Conservation (phyloP, 2,329 filamentous ascomycete genomes). For the Trichoderma koningiopsis region DNA sequence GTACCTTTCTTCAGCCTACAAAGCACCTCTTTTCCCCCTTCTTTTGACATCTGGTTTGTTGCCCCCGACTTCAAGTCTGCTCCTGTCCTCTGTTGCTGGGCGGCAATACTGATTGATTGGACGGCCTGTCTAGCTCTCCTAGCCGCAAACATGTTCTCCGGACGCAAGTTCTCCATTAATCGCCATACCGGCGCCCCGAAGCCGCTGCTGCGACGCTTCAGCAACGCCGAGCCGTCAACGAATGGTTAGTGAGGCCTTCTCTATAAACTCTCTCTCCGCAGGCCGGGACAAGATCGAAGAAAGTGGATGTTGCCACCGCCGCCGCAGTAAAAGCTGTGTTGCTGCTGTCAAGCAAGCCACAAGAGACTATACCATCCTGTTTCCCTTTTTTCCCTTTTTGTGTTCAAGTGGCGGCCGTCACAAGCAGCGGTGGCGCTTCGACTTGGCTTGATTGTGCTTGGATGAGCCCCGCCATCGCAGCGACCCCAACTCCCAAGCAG, state of each 20-base stretch:
- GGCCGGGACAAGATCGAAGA: neutral
- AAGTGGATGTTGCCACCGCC: conserved; percentile 1
- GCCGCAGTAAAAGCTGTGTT: neutral
- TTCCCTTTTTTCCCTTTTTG: neutral
- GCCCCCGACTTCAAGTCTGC: neutral
- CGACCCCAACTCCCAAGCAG: conserved; percentile 4
- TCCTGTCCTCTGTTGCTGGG: neutral
- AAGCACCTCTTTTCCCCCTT: neutral
- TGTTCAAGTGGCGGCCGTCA: neutral
- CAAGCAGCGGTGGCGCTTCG: conserved; percentile 13
- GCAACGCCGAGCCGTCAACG: conserved; percentile 56
- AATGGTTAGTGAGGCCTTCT: conserved; percentile 50
- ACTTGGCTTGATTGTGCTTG: conserved; percentile 18
- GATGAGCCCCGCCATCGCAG: conserved; percentile 12
- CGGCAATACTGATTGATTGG: neutral
- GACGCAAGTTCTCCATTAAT: conserved; percentile 69
- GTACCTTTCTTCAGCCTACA: neutral
- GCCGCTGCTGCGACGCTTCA: conserved; percentile 57
- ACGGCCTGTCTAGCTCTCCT: neutral
- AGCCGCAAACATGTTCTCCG: conserved; percentile 50
- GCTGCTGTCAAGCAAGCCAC: neutral
- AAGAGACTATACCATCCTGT: neutral
- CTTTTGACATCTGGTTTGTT: neutral
- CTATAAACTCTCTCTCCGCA: neutral
- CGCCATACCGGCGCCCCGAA: conserved; percentile 64